Percentiles rank a stretch among this genome's conserved stretches.
phyloP scores from a whole-genome alignment of 768 basidiomycete genomes.

The Tricholoma hemisulphureum region DNA sequence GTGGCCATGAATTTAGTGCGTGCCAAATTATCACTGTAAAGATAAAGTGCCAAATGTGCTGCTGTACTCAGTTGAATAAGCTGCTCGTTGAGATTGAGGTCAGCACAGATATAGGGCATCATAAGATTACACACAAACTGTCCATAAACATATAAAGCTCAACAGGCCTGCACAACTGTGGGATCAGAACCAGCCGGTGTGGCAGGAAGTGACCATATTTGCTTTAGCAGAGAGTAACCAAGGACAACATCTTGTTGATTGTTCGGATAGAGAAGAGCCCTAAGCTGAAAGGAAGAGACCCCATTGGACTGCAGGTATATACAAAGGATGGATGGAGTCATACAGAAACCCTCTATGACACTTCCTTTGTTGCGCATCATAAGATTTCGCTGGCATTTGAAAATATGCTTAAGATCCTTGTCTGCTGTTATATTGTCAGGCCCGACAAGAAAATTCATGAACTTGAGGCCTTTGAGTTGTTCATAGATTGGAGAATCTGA shows the following conservation, averaged over 20 bases:
- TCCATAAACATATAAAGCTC: too few relatives aligned
- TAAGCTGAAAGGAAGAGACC: conserved; percentile 17
- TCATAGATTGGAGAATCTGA: conserved; percentile 23
- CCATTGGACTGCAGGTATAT: conserved; percentile 16
- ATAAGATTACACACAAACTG: too few relatives aligned
- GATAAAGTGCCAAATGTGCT: conserved; percentile 24
- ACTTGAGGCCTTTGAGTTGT: conserved; percentile 14
- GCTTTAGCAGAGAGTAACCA: conserved; percentile 22
- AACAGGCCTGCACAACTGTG: too few relatives aligned
- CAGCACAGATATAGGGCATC: too few relatives aligned
- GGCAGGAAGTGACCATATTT: conserved; percentile 23
- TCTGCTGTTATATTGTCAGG: conserved; percentile 29
- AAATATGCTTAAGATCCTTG: conserved; percentile 32
- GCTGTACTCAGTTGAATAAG: conserved; percentile 10
- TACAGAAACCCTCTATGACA: background rate
- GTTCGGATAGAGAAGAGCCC: conserved; percentile 23
- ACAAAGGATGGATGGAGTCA: background rate
- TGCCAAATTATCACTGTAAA: background rate
- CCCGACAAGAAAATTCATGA: conserved; percentile 30
- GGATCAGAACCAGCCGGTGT: background rate
- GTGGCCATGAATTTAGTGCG: background rate
- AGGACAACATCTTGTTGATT: conserved; percentile 34
- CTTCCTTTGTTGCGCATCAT: conserved; percentile 23
- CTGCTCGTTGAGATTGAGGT: background rate
- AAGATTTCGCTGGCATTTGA: conserved; percentile 25